Base-by-base conservation (phyloP, 169 alveolate species). In the Perkinsus olseni region DNA sequence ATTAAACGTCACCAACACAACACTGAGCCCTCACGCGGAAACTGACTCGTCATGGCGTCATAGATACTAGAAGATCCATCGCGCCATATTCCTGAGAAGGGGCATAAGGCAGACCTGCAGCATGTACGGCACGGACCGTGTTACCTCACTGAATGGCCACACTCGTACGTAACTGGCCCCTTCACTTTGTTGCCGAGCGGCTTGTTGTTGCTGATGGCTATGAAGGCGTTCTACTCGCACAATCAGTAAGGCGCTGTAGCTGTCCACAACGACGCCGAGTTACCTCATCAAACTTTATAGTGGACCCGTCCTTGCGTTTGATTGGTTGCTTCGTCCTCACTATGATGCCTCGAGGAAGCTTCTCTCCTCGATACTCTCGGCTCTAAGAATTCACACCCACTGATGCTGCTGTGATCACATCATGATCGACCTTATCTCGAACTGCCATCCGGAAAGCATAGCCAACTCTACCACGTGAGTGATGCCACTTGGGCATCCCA, bases 291-390 rank as follows among this genome's bases (percentile, higher is more conserved):
- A 95, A 95, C 91, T 95, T 93, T 51, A 95, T 94, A 93, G 94
- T 93, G 90, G 94, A 92, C 20, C 97, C 97, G 91, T 95, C 96
- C 39, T 92, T 94, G 39, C 95, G 91, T 24, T 92, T 31, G n/a
- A 92, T 48, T 45, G 94, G 95, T 92, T 95, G 94, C 45, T 93
- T 90, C 36, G 94, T 39, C 39, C 97, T 92, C 39, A 94, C 96
- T 28, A 95, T 95, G 62, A 94, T 51, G 40, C 94, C 97, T 38
- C 94, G 92, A 36, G 97, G 97, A 94, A 95, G 74, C 94, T 94
- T 94, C 74, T 92, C 96, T 28, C 93, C 95, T 39, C 93, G 82
- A 92, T 74, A 36, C 40, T 50, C 91, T 24, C 82, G 82, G 17
- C 82, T 62, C 82, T 24, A 28, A 62, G 6, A 28, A 24, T 4